These are phyloP conservation scores for Hordeum pubiflorum DNA, from an alignment of 202 grass and related monocot genomes.

Conservation along the genomic window DNA sequence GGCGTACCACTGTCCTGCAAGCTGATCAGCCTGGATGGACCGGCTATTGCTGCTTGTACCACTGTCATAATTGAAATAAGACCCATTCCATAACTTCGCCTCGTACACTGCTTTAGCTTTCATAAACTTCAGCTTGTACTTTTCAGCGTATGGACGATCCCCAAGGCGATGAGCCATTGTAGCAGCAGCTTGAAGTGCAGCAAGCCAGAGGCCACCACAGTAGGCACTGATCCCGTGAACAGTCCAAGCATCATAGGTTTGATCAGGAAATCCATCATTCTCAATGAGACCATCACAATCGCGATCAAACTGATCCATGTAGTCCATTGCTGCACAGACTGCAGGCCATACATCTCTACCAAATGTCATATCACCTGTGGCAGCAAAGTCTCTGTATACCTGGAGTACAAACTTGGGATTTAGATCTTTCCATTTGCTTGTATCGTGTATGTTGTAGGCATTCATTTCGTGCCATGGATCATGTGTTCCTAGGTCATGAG, in stretches of 20 bases:
- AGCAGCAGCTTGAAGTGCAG: conserved; percentile 89
- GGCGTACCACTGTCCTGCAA: conserved; percentile 86
- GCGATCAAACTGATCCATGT: conserved; percentile 90
- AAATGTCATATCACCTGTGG: conserved; percentile 85
- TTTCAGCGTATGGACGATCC: conserved; percentile 60
- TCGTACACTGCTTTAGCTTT: conserved; percentile 86
- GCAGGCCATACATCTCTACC: conserved; percentile 88
- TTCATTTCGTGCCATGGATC: conserved; percentile 99
- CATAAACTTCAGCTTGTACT: conserved; percentile 81
- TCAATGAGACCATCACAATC: conserved; percentile 75
- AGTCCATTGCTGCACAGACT: conserved; percentile 78
- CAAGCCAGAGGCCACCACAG: conserved; percentile 86
- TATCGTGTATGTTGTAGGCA: conserved; percentile 93
- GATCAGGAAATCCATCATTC: conserved; percentile 99
- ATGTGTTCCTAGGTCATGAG: conserved; percentile 92
- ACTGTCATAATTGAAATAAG: conserved; percentile 96
- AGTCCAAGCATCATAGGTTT: conserved; percentile 98
- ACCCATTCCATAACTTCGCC: conserved; percentile 86
- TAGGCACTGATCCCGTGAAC: conserved; percentile 91
- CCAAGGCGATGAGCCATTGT: conserved; percentile 83
- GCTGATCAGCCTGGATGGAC: conserved; percentile 95
- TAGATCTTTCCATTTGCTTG: conserved; percentile 98
- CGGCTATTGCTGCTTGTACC: conserved; percentile 72
- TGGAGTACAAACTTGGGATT: conserved; percentile 98
- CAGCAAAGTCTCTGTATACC: conserved; percentile 89